These are phyloP conservation scores for Lagenaria siceraria DNA, from an alignment of 306 rosid genomes.

Conservation along the genomic window DNA sequence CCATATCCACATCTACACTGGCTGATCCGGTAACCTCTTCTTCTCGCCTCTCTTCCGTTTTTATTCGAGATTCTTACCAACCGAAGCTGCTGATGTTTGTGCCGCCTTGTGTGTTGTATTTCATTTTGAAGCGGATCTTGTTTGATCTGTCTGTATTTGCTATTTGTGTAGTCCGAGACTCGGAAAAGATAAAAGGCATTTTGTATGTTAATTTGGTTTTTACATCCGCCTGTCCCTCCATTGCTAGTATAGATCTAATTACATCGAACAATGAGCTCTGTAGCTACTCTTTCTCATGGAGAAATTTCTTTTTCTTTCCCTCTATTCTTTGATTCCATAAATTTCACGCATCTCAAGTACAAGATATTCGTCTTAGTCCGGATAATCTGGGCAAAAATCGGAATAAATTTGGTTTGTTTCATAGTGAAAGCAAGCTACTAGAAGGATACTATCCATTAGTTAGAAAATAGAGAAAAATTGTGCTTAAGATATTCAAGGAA, in stretches of 20 bases:
- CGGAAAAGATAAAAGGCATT: not conserved
- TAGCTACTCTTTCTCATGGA: not conserved
- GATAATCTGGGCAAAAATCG: not conserved
- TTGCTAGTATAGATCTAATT: not conserved
- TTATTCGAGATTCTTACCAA: not conserved
- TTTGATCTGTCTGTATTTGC: not conserved
- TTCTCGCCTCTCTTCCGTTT: not conserved
- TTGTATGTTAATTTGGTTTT: not conserved
- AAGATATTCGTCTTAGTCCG: not conserved
- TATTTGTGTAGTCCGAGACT: not conserved
- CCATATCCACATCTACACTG: constrained; percentile 73
- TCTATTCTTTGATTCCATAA: not conserved
- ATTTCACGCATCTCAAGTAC: not conserved
- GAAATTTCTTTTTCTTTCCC: not conserved
- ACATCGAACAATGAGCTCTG: not conserved
- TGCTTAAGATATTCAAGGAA: not conserved
- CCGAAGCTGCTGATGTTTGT: not conserved
- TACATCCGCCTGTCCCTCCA: not conserved
- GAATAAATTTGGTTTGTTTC: not conserved
- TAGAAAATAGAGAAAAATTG: not conserved
- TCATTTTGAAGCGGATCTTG: not conserved
- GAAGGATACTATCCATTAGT: not conserved
- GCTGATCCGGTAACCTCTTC: constrained; percentile 25
- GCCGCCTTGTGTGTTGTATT: not conserved
- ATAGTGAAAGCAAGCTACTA: not conserved